Conservation (phyloP, 805 yeast species). For the Nakazawaea siamensis region DNA sequence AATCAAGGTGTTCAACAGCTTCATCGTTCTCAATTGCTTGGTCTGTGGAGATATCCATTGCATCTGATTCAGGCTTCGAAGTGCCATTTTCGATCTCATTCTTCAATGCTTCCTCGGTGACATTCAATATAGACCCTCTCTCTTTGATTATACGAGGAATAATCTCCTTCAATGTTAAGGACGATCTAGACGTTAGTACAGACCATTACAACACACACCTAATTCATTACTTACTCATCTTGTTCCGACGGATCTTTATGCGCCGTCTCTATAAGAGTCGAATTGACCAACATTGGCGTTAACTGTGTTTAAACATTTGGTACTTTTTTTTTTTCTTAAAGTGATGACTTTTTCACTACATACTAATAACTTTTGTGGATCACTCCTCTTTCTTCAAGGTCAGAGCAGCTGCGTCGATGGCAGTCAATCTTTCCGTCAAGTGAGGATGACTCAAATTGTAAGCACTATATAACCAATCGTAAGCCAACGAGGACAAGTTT, state of each 20-base stretch:
- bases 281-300: constrained; percentile 5
- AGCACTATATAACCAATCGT: constrained; percentile 83
- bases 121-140: constrained; percentile 47
- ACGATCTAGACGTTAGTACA: constrained; percentile 2
- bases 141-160: constrained; percentile 54
- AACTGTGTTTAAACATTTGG: neutral
- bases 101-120: constrained; percentile 47
- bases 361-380: too few species aligned
- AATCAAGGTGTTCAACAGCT: constrained; percentile 10
- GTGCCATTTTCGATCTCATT: constrained; percentile 30
- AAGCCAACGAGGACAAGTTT: constrained; percentile 79
- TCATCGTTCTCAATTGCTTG: constrained; percentile 9
- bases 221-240: constrained; percentile 12
- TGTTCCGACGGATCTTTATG: constrained; percentile 11
- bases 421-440: constrained; percentile 77
- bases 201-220: neutral
- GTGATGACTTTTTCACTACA: neutral
- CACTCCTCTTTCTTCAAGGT: neutral
- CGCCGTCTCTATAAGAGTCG: constrained; percentile 10
- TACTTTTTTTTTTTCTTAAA: constrained; percentile 3
- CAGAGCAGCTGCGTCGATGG: constrained; percentile 37
- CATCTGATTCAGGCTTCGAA: neutral
- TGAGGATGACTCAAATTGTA: constrained; percentile 91
- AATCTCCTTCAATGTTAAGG: constrained; percentile 39
- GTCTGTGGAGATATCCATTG: neutral